Percentiles rank a stretch among this genome's conserved stretches.
These are phyloP conservation scores for Ophiobolus disseminans DNA, from an alignment of 2,329 filamentous ascomycete genomes.

Conservation along the genomic window DNA sequence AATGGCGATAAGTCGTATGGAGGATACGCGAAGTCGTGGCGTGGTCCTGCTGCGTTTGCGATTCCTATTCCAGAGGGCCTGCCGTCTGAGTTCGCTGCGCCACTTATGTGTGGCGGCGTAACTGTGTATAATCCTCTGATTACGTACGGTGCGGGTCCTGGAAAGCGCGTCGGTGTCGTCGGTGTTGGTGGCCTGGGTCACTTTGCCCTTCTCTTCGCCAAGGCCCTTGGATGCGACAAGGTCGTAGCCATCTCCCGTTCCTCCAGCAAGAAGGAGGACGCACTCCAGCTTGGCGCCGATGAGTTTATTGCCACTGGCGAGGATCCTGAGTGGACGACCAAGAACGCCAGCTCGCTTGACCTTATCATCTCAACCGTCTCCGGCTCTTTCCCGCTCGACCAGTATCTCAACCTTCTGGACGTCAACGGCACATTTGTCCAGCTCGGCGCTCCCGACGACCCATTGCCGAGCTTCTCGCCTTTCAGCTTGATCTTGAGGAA, in stretches of 20 bases:
- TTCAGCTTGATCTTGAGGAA: conserved; percentile 62
- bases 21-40: conserved; percentile 69
- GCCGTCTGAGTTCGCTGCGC: conserved; percentile 66
- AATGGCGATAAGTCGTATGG: conserved; percentile 69
- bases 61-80: conserved; percentile 80
- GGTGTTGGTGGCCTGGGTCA: conserved; percentile 78
- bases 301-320: conserved; percentile 68
- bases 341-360: conserved; percentile 61
- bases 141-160: conserved; percentile 76
- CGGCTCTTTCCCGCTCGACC: conserved; percentile 61
- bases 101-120: conserved; percentile 83
- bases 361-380: conserved; percentile 67
- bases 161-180: conserved; percentile 78
- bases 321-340: conserved; percentile 64
- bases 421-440: conserved; percentile 69
- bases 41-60: conserved; percentile 75
- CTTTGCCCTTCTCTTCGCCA: conserved; percentile 73
- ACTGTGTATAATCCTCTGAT: conserved; percentile 80
- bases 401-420: conserved; percentile 68
- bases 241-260: conserved; percentile 70
- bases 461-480: conserved; percentile 60
- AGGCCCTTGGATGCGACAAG: conserved; percentile 71
- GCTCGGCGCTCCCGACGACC: conserved; percentile 69
- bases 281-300: conserved; percentile 65
- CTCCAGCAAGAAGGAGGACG: conserved; percentile 66